Evolutionary conservation across 176 grass and related monocot species (phyloP).

Genomic region (Carex scoparia): DNA sequence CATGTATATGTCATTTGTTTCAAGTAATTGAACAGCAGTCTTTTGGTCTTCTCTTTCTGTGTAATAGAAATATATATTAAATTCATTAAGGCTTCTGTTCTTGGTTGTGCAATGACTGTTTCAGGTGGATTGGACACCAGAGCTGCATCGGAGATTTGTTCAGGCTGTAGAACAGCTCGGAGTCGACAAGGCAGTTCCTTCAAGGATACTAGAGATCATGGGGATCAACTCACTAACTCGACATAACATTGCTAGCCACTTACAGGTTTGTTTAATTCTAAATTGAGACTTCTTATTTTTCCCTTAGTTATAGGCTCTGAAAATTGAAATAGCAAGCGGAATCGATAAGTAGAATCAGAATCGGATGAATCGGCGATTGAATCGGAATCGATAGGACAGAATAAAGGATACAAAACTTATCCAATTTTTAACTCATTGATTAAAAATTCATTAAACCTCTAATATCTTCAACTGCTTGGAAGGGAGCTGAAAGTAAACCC

Average conservation of each 20-base stretch:
- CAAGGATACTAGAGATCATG: slow-evolving; percentile 96
- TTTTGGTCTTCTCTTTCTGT: background rate
- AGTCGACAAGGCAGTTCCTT: slow-evolving; percentile 83
- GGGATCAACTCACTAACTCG: slow-evolving; percentile 78
- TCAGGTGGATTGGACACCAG: slow-evolving; percentile 95
- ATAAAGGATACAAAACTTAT: background rate
- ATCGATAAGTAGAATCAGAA: no score
- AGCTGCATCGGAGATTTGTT: slow-evolving; percentile 85
- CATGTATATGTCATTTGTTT: background rate
- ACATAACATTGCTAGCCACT: slow-evolving; percentile 90
- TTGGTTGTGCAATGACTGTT: background rate
- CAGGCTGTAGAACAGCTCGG: slow-evolving; percentile 89
- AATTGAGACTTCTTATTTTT: background rate
- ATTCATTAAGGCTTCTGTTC: background rate
- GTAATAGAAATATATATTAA: background rate
- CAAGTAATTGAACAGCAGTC: background rate
- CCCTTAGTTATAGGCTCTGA: background rate
- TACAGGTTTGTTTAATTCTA: slow-evolving; percentile 42
- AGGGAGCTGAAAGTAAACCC: no score
- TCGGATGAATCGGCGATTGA: no score
- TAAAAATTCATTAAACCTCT: background rate
- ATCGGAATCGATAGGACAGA: background rate
- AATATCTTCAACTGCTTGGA: no score
- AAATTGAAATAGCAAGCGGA: no score
- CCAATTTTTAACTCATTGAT: background rate